Evolutionary conservation across 2,329 filamentous ascomycete species (phyloP).

Genomic region (Fusarium sp.): DNA sequence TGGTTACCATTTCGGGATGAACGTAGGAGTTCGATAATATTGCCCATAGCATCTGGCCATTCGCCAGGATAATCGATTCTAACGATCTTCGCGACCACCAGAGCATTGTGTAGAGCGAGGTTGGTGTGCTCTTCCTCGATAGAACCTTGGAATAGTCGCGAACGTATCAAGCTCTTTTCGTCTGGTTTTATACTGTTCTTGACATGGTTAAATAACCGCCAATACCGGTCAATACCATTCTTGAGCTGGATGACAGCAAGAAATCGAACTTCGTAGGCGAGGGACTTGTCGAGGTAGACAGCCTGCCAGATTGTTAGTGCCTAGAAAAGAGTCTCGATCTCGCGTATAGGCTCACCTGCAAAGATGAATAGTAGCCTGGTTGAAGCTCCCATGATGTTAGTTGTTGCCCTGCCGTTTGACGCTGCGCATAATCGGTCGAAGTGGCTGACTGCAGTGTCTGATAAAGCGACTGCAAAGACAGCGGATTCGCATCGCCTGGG

Average conservation of each 20-base stretch:
- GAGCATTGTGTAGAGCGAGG: conserved; percentile 87
- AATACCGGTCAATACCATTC: conserved; percentile 95
- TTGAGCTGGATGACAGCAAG: conserved; percentile 94
- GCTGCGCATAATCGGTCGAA: conserved; percentile 70
- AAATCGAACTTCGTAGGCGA: conserved; percentile 84
- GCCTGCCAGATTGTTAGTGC: conserved; percentile 61
- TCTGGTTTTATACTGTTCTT: conserved; percentile 76
- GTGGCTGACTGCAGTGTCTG: conserved; percentile 72
- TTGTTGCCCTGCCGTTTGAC: conserved; percentile 77
- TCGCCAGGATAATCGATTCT: conserved; percentile 89
- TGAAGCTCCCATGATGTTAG: conserved; percentile 78
- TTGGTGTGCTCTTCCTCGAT: conserved; percentile 80
- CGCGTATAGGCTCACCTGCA: conserved; percentile 66
- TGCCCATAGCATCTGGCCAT: conserved; percentile 76
- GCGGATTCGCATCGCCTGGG: conserved; percentile 81
- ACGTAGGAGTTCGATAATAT: conserved; percentile 74
- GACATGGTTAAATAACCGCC: conserved; percentile 72
- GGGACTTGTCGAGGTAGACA: conserved; percentile 81
- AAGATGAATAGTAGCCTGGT: conserved; percentile 72
- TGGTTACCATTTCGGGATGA: conserved; percentile 64
- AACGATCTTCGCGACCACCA: conserved; percentile 88
- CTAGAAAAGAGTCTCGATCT: neutral
- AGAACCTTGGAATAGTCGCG: conserved; percentile 79
- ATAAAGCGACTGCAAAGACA: conserved; percentile 72
- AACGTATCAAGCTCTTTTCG: conserved; percentile 82